These are phyloP conservation scores for Dothistroma septosporum DNA, from an alignment of 2,329 filamentous ascomycete species.

Conservation along the genomic window DNA sequence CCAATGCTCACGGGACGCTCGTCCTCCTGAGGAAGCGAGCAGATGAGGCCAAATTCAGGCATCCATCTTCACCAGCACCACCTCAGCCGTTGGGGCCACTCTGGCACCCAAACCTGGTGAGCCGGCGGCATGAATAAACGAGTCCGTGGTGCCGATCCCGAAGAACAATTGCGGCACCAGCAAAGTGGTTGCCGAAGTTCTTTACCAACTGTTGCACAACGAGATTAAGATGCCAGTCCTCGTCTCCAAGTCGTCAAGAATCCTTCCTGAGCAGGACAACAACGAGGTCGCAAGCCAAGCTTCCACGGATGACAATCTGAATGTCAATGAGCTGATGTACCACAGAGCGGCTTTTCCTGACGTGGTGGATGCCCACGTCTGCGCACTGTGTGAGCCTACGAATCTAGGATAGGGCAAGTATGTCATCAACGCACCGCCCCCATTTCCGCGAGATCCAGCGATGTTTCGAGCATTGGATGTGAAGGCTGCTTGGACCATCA, in stretches of 20 bases:
- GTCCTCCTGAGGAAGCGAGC: slow-evolving; percentile 17
- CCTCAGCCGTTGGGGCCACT: slow-evolving; percentile 21
- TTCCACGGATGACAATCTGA: slow-evolving; percentile 20
- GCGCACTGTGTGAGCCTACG: slow-evolving; percentile 16
- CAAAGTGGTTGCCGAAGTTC: slow-evolving; percentile 48
- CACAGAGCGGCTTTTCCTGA: slow-evolving; percentile 17
- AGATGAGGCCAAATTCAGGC: slow-evolving; percentile 13
- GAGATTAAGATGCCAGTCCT: slow-evolving; percentile 41
- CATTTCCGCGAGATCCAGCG: slow-evolving; percentile 7
- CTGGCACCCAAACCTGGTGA: slow-evolving; percentile 17
- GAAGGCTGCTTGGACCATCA: slow-evolving; percentile 1
- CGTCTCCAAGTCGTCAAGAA: slow-evolving; percentile 47
- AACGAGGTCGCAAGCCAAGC: slow-evolving; percentile 10
- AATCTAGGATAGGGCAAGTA: slow-evolving; percentile 17
- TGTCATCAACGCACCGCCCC: slow-evolving; percentile 21
- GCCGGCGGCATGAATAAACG: slow-evolving; percentile 24
- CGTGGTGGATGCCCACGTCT: slow-evolving; percentile 17
- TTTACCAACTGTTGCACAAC: slow-evolving; percentile 43
- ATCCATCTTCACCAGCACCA: slow-evolving; percentile 21
- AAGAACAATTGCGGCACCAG: slow-evolving; percentile 40
- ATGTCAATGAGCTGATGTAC: slow-evolving; percentile 21
- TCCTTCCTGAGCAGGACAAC: slow-evolving; percentile 34
- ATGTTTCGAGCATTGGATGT: neutral
- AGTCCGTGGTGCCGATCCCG: slow-evolving; percentile 18
- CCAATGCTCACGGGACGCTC: slow-evolving; percentile 20